Base-by-base conservation (phyloP, 768 basidiomycete species). In the Rhizopogon rudus region DNA sequence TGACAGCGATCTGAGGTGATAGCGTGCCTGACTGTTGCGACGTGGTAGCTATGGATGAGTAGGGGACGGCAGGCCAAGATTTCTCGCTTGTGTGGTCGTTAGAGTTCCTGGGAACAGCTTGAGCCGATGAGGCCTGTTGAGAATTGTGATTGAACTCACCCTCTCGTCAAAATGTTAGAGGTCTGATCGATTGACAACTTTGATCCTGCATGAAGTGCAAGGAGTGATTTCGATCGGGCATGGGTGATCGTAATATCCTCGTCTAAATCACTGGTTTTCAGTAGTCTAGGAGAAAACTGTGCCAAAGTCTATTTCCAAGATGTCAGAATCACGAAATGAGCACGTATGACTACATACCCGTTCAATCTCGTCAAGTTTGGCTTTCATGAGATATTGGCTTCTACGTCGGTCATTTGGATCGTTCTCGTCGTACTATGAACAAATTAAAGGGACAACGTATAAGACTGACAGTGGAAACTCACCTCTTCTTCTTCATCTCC, bases 331-430 rank as follows among this genome's bases (percentile, higher is more conserved):
- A 44, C 42, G 40, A 40, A 28, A 17, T 60, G 41, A 62, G 62
- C 6, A 57, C 75, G 61, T 31, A 20, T 49, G 3, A 37, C 20
- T 37, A 3, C 48, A 49, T 45, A 79, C 88, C 76, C 79, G 79
- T 65, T 93, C 90, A 45, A 93, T 87, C 68, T 87, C 86, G 64
- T 93, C 91, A 22, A 93, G 71, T 65, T 87, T 81, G 16, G 84
- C 83, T 60, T 77, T 83, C 83, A 92, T 82, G 42, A 86, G 70
- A 60, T 83, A 79, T 61, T 91, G 90, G 66, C 88, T 91, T 63
- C 79, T 81, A 41, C 88, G 79, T 56, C 81, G 79, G 69, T 90
- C 89, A 63, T 89, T 76, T 43, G 86, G 85, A 62, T 90, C 89
- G 60, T 82, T 74, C 44, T 82, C 80, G 56, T 88, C 86, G 60